Percentiles rank a stretch among this genome's conserved stretches.
phyloP scores from a whole-genome alignment of 805 yeast species.

The Candida sphagnicola region DNA sequence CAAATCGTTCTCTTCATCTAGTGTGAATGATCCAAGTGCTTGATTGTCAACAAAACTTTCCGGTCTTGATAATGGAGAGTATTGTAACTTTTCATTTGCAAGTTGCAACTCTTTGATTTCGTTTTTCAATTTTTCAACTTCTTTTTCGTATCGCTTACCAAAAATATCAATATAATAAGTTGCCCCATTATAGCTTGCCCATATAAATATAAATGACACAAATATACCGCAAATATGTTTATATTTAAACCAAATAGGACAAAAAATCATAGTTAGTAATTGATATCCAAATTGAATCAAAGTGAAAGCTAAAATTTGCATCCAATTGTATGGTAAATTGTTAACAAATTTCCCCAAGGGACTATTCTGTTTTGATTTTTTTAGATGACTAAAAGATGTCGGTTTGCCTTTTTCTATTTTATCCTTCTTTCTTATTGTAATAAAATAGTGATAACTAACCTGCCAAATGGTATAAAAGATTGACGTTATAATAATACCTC shows the following conservation, averaged over 20 bases:
- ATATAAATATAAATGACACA: conserved; percentile 65
- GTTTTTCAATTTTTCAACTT: conserved; percentile 62
- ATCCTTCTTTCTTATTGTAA: conserved; percentile 73
- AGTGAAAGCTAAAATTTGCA: conserved; percentile 86
- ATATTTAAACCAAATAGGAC: conserved; percentile 83
- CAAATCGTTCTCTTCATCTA: no score
- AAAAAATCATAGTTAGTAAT: conserved; percentile 76
- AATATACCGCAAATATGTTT: conserved; percentile 65
- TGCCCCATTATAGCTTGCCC: conserved; percentile 91
- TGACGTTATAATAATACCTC: conserved; percentile 75
- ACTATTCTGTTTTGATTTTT: conserved; percentile 63
- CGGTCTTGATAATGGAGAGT: conserved; percentile 15
- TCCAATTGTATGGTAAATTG: conserved; percentile 70
- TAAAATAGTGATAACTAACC: conserved; percentile 82
- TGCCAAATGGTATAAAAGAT: conserved; percentile 88
- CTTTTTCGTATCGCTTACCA: conserved; percentile 86
- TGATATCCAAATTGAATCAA: conserved; percentile 85
- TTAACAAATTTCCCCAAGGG: conserved; percentile 75
- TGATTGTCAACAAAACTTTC: conserved; percentile 6
- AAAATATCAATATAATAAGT: conserved; percentile 89
- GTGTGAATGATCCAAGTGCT: conserved; percentile 2
- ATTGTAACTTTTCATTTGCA: conserved; percentile 15
- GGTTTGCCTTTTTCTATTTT: conserved; percentile 82
- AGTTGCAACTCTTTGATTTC: conserved; percentile 67
- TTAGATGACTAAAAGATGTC: conserved; percentile 82